A percentile compares a stretch with the other conserved stretches of the same genome.
phyloP scores from a whole-genome alignment of 208 protist genomes.

The Trypanosoma avium region DNA sequence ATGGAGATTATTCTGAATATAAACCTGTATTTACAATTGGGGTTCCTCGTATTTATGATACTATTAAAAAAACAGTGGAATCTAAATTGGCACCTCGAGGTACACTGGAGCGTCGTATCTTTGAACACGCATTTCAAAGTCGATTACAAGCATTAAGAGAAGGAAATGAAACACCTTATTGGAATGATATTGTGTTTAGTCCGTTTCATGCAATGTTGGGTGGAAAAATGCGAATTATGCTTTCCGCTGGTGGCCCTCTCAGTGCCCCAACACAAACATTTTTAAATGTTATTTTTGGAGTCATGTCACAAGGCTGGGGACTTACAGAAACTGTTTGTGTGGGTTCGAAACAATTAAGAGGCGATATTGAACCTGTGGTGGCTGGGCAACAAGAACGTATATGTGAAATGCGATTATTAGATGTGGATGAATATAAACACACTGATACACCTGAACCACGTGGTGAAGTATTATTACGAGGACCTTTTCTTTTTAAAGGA shows the following conservation, averaged over 20 bases:
- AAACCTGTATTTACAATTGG: slow-evolving; percentile 61
- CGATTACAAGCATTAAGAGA: slow-evolving; percentile 49
- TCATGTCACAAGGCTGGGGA: slow-evolving; percentile 62
- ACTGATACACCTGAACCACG: not conserved
- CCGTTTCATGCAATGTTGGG: slow-evolving; percentile 75
- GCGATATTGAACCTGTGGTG: slow-evolving; percentile 22
- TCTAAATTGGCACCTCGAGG: slow-evolving; percentile 36
- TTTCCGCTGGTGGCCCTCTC: slow-evolving; percentile 58
- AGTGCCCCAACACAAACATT: slow-evolving; percentile 60
- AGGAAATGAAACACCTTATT: slow-evolving; percentile 72
- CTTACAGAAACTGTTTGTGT: slow-evolving; percentile 65
- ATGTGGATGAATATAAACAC: slow-evolving; percentile 20
- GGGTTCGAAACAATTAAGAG: slow-evolving; percentile 26
- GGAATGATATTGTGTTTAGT: slow-evolving; percentile 72
- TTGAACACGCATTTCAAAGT: slow-evolving; percentile 61
- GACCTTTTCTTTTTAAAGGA: not conserved
- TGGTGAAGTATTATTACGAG: not conserved
- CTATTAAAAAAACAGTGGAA: slow-evolving; percentile 48
- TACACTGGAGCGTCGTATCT: slow-evolving; percentile 45
- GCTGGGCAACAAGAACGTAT: slow-evolving; percentile 25
- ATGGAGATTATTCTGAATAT: slow-evolving; percentile 77
- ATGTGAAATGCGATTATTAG: slow-evolving; percentile 24
- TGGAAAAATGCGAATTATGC: slow-evolving; percentile 53
- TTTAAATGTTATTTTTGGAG: slow-evolving; percentile 64
- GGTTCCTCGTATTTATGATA: slow-evolving; percentile 63